Percentiles rank a stretch among this genome's conserved stretches.
phyloP scores from a whole-genome alignment of 441 rosid genomes.

The Isatis lusitanica region DNA sequence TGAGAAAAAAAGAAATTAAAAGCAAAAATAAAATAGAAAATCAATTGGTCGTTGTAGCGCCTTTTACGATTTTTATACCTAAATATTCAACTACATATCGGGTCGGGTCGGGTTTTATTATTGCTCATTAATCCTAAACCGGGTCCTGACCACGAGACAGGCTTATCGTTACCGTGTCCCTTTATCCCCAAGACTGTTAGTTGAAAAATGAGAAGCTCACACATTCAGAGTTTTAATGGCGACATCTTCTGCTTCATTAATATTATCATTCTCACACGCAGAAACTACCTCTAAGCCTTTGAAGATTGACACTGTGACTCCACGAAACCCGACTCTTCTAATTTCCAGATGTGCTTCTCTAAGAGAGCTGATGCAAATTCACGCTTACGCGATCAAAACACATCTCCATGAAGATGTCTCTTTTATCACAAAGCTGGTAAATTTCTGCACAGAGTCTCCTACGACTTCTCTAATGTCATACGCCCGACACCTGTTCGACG shows the following conservation, averaged over 20 bases:
- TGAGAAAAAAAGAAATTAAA: conserved; percentile 2
- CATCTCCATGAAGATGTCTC: conserved; percentile 48
- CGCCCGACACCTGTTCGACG: conserved; percentile 65
- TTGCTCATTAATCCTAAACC: not conserved
- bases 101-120: not conserved
- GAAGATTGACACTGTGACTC: not conserved
- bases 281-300: conserved; percentile 4
- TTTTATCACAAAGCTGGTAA: conserved; percentile 51
- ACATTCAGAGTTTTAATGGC: conserved; percentile 45
- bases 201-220: conserved; percentile 25
- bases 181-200: not conserved
- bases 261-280: conserved; percentile 28
- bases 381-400: conserved; percentile 64
- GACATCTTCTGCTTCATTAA: conserved; percentile 25
- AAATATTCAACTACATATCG: not conserved
- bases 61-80: conserved; percentile 28
- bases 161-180: conserved; percentile 10
- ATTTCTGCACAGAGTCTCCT: conserved; percentile 49
- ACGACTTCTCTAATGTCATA: conserved; percentile 50
- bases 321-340: conserved; percentile 42
- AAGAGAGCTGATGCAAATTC: conserved; percentile 68
- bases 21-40: conserved; percentile 1
- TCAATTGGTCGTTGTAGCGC: conserved; percentile 35
- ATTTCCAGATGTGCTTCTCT: conserved; percentile 56
- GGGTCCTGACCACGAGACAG: conserved; percentile 1